Evolutionary conservation across 352 stramenopile genomes (phyloP), one percentile per base, ranked within the genome.

Genomic region (Phytophthora kernoviae): DNA sequence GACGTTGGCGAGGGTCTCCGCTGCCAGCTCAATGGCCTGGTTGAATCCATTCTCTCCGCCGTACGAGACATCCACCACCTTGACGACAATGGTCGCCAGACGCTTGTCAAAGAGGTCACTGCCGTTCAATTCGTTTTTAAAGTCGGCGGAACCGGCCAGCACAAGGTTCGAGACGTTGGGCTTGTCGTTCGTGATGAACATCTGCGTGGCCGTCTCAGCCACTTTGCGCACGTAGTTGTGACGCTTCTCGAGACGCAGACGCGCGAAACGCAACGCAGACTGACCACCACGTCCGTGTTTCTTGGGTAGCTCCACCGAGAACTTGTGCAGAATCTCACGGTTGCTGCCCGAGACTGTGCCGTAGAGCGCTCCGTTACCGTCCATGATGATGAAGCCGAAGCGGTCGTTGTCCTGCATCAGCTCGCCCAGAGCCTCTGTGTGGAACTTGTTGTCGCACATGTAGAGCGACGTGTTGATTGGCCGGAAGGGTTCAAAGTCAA

Each of bases 381-480:
- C 98, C 97, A 99, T 99, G 68, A 99, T 77, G 68, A 99, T 99
- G 73, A 99, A 99, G 1, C 97, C 98, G 75, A 99, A 99, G 47
- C 88, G 93, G 68, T 99, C 96, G 75, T 99, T 98, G 78, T 99
- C 97, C 74, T 99, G 96, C 24, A 99, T 80, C 30, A 99, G 79
- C 60, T 99, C 97, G 46, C 98, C 93, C 8, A 99, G 79, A 41
- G 98, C 96, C 62, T 99, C 97, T 18, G 97, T 99, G 84, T 99
- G 96, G 79, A 99, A 99, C 70, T 99, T 99, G 90, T 99, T 99
- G 84, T 99, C 98, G 76, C 98, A 99, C 68, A 99, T 96, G 81
- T 99, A 99, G 14, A 99, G 84, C 52, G 97, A 99, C 59, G 98
- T 99, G 79, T 99, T 99, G 87, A 99, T 99, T 22, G 97, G 93